Evolutionary conservation across 352 stramenopile species (phyloP), one percentile per base, ranked within the genome.

Genomic region (Saprolegnia parasitica): DNA sequence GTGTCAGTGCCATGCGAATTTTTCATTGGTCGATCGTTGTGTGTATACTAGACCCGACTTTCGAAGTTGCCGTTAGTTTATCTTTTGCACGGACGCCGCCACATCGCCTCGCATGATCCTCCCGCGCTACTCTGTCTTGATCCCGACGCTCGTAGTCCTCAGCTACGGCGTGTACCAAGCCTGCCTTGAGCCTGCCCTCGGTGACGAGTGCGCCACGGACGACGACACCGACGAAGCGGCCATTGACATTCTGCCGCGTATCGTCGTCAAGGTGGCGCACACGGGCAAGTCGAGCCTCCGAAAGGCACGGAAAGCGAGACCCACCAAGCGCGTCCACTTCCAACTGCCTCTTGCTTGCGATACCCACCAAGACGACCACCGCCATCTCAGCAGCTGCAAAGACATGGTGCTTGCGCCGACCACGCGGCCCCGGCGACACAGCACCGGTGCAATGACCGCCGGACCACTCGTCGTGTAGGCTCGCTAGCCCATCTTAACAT

Each of bases 91-190:
- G 35, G n/a, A 35, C 29, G 29, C 29, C 29, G 29, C 5, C 29
- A 35, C 29, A 35, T 35, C 29, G 5, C 29, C 29, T 35, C 2
- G 24, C 47, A 60, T 60, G 52, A 35, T 60, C 24, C 35, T 60
- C 24, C 52, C 52, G 35, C 52, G 52, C 24, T 60, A 60, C 35
- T 60, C 52, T 3, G 11, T 42, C 35, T 24, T 60, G 52, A 60
- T 60, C 52, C 52, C 52, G 35, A 60, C 52, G 52, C 52, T 60
- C 35, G 52, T 60, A 3, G 52, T 60, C 11, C 35, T 60, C 24
- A 60, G 52, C 52, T 60, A 60, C 35, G 52, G 52, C 35, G 52
- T 60, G 13, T 60, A 60, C 52, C 52, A 60, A 60, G 52, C 52
- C 11, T 60, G 52, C 35, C 35, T 60, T 20, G 42, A 49, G 42